Conservation (phyloP, 768 basidiomycete species). For the Pulveroboletus sp. region DNA sequence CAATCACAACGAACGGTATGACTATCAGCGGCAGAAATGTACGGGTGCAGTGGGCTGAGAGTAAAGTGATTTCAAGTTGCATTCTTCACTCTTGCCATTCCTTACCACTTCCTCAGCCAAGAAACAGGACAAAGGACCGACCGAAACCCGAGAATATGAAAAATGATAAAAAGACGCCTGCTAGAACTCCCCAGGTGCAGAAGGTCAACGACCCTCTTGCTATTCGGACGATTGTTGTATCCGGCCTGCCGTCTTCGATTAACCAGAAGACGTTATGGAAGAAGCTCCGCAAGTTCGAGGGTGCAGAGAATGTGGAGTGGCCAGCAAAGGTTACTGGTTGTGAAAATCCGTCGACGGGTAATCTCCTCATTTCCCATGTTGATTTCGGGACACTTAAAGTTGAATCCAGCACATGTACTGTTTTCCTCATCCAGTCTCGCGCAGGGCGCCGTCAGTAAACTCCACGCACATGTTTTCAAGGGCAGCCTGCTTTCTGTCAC, state of each 20-base stretch:
- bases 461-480: constrained; percentile 93
- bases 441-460: constrained; percentile 63
- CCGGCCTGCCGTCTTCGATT: constrained; percentile 61
- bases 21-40: constrained; percentile 62
- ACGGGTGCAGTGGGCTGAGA: constrained; percentile 75
- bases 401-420: constrained; percentile 58
- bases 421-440: constrained; percentile 69
- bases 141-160: constrained; percentile 25
- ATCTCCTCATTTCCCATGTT: background rate
- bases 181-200: constrained; percentile 30
- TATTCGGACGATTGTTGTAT: constrained; percentile 72
- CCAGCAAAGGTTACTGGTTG: constrained; percentile 45
- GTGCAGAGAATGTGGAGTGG: constrained; percentile 74
- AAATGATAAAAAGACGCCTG: constrained; percentile 39
- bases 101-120: constrained; percentile 33
- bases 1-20: constrained; percentile 61
- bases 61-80: constrained; percentile 48
- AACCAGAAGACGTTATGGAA: constrained; percentile 76
- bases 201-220: constrained; percentile 67
- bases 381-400: background rate
- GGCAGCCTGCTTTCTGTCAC: constrained; percentile 81
- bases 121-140: constrained; percentile 35
- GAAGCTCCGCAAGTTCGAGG: constrained; percentile 74
- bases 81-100: background rate
- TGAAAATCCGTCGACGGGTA: constrained; percentile 52